Evolutionary conservation across 1,284 basidiomycete species (phyloP), one percentile per base, ranked within the genome.

Genomic region (Trichosporon coremiiforme): DNA sequence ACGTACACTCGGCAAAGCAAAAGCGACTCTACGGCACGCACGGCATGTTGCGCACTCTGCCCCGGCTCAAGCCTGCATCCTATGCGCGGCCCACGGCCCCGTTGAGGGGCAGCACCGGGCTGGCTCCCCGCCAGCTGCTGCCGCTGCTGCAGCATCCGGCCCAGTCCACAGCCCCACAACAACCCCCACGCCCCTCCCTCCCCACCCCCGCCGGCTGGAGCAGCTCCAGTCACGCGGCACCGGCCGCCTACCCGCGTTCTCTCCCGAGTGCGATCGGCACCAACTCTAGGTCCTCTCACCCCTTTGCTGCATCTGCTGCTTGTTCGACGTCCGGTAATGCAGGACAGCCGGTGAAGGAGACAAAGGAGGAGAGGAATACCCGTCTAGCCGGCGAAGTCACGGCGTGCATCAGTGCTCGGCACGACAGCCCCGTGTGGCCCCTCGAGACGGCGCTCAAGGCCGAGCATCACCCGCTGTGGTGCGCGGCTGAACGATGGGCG

Each of bases 221-320:
- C 8, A 53, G 50, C 5, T 87, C 87, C 0, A 90, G 90, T 0
- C 92, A 94, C 76, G 78, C 93, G 47, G 80, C 92, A 22, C 91
- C 91, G 0, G 89, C 90, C 5, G 89, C 90, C 0, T 87, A 87
- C 76, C 87, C 91, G 2, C 86, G 91, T 15, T 64, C 66, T 7
- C 57, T 73, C 36, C 41, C 31, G 25, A 65, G 72, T 20, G 10
- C 85, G 85, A 12, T 73, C 73, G 68, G 73, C 38, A 1, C 60
- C 65, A 68, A 74, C 69, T 67, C 33, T 71, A 69, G 72, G 68
- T 35, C 29, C 60, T 74, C 71, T 47, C 67, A 62, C 29, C 73
- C 73, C 10, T 77, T 72, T 10, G 33, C 33, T 10, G 9, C 33
- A 6, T 10, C 33, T 6, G 33, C 33, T 35, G 6, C 33, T 35